phyloP scores from a whole-genome alignment of 2,329 filamentous ascomycete species.

The Berkeleyomyces basicola region DNA sequence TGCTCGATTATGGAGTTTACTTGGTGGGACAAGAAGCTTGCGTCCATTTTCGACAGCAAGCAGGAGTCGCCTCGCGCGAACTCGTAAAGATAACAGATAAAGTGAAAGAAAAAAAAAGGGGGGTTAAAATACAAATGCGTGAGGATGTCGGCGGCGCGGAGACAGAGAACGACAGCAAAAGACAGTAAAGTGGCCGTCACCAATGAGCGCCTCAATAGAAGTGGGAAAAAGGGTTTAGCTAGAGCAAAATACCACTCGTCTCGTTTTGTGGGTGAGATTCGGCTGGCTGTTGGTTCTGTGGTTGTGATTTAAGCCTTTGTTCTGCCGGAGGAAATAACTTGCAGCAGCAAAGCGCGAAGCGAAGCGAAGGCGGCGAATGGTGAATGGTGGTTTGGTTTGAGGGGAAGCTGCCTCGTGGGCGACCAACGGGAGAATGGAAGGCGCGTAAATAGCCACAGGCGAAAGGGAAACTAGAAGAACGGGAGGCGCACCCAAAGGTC shows the following conservation, averaged over 20 bases:
- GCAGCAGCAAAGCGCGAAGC: background rate
- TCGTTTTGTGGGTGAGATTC: background rate
- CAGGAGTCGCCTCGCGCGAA: background rate
- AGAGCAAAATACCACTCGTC: background rate
- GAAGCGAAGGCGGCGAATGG: background rate
- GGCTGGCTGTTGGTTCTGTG: background rate
- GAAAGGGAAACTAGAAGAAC: background rate
- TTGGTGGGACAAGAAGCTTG: slow-evolving; percentile 84
- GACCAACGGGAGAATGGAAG: background rate
- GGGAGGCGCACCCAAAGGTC: background rate
- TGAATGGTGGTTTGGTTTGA: background rate
- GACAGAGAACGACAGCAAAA: no score
- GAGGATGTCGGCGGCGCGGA: background rate
- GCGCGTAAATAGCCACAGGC: background rate
- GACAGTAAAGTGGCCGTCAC: no score
- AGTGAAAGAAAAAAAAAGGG: slow-evolving; percentile 1
- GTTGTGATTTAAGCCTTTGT: background rate
- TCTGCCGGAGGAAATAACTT: background rate
- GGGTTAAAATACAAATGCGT: background rate
- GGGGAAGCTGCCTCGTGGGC: background rate
- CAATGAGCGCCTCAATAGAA: background rate
- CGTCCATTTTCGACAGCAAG: slow-evolving; percentile 48
- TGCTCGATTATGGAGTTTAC: slow-evolving; percentile 87
- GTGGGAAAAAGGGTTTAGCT: background rate
- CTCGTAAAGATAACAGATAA: background rate